Base-by-base conservation (phyloP, 352 stramenopile genomes). In the Phytopythium ostracodes region DNA sequence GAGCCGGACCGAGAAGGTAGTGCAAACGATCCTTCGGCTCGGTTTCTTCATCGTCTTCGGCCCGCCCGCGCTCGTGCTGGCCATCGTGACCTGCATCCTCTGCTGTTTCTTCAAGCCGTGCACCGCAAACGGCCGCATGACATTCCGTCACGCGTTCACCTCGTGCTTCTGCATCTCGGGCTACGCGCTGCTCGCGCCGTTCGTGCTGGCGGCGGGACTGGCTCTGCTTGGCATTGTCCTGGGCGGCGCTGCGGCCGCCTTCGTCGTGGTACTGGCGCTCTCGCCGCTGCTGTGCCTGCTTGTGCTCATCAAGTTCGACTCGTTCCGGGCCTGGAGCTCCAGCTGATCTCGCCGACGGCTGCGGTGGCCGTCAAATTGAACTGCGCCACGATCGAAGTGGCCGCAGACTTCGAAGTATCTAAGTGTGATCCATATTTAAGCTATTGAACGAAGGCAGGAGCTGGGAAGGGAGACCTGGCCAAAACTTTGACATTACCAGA, bases 61-160 rank as follows among this genome's bases (percentile, higher is more conserved):
- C 0, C 84, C 79, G 17, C 84, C 81, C 2, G 76, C 81, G 25
- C 71, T 92, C 31, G 67, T 81, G 17, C 57, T 92, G 51, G 78
- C 81, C 17, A 46, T 92, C 33, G 66, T 70, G 15, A 82, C 87
- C 56, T 79, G 64, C 25, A 33, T 88, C 43, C n/a, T 84, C 27
- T 82, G 76, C 46, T 92, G 81, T 57, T 91, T 71, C 64, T 92
- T 83, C 62, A 60, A 78, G 29, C 84, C 84, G 17, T 92, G 84
- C 62, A 81, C 77, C 33, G 65, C 67, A 14, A 60, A 69, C 24
- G 67, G 67, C 27, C 62, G 76, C 8, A 73, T 76, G 46, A 80
- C 70, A 14, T 84, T 85, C 38, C 65, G 75, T 18, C 75, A 83
- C 58, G 73, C 72, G 25, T 92, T 91, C 58, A 87, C 79, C 25